A percentile compares a stretch with the other conserved stretches of the same genome.
Evolutionary conservation across 2,329 filamentous ascomycete genomes (phyloP).

Genomic region (Onygenales sp.): DNA sequence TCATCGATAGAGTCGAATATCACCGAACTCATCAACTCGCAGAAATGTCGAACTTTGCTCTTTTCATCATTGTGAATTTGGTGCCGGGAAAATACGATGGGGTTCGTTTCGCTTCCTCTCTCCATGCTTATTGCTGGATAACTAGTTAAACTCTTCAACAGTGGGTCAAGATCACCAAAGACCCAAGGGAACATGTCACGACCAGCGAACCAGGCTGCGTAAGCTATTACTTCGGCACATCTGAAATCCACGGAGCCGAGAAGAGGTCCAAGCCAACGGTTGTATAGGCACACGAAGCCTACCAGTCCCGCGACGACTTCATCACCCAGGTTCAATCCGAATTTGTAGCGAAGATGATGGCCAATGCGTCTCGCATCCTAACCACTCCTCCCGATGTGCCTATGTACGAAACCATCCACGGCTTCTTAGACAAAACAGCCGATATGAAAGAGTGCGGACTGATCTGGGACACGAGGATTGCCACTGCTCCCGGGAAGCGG

Average conservation of each 20-base stretch:
- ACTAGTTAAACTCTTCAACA: background rate
- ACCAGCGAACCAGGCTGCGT: conserved; percentile 16
- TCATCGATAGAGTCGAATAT: no score
- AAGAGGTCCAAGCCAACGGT: conserved; percentile 20
- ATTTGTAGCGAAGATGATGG: conserved; percentile 23
- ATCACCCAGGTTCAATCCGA: conserved; percentile 21
- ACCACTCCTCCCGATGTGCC: conserved; percentile 25
- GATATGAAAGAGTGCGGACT: conserved; percentile 16
- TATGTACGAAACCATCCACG: conserved; percentile 21
- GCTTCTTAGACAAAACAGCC: conserved; percentile 21
- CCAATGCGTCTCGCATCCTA: conserved; percentile 16
- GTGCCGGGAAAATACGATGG: background rate
- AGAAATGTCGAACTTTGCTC: background rate
- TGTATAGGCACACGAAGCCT: conserved; percentile 30
- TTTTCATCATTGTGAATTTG: background rate
- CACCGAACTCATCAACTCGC: no score
- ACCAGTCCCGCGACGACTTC: conserved; percentile 22
- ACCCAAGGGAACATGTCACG: background rate
- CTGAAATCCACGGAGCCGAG: conserved; percentile 22
- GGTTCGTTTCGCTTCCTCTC: background rate
- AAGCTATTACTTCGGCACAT: conserved; percentile 37
- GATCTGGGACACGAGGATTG: conserved; percentile 23
- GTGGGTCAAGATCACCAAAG: background rate
- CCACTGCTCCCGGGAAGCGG: conserved; percentile 8
- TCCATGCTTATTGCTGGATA: background rate